Conservation (phyloP, 2,329 filamentous ascomycete species). For the Trichoderma semiorbis region DNA sequence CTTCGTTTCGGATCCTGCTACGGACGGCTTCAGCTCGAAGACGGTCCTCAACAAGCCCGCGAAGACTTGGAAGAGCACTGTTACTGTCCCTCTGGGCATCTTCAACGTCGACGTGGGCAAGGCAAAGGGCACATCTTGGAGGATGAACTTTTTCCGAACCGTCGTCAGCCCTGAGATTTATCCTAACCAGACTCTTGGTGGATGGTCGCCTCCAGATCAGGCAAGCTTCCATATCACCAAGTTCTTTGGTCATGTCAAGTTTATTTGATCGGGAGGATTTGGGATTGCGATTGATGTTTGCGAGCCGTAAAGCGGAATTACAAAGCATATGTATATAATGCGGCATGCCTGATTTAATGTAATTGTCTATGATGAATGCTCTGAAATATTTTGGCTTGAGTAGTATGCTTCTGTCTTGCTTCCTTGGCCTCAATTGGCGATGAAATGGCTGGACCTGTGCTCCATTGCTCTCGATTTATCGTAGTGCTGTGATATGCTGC, state of each 20-base stretch:
- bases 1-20: constrained; percentile 38
- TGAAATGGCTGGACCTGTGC: not conserved
- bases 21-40: constrained; percentile 40
- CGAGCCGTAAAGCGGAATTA: not conserved
- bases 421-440: not conserved
- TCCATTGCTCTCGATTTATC: not conserved
- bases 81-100: constrained; percentile 43
- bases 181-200: constrained; percentile 43
- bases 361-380: not conserved
- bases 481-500: not conserved
- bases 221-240: constrained; percentile 48
- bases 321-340: not conserved
- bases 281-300: not conserved
- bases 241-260: constrained; percentile 41
- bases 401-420: not conserved
- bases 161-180: constrained; percentile 41
- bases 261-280: constrained; percentile 29
- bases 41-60: constrained; percentile 38
- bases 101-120: constrained; percentile 46
- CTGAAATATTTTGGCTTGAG: not conserved
- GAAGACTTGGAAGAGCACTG: constrained; percentile 40
- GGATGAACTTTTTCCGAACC: constrained; percentile 53
- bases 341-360: not conserved
- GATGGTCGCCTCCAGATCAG: constrained; percentile 44
- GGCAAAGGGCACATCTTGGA: constrained; percentile 44